These are phyloP conservation scores for Thalassiosira pacifica DNA, from an alignment of 352 stramenopile genomes.

Conservation along the genomic window DNA sequence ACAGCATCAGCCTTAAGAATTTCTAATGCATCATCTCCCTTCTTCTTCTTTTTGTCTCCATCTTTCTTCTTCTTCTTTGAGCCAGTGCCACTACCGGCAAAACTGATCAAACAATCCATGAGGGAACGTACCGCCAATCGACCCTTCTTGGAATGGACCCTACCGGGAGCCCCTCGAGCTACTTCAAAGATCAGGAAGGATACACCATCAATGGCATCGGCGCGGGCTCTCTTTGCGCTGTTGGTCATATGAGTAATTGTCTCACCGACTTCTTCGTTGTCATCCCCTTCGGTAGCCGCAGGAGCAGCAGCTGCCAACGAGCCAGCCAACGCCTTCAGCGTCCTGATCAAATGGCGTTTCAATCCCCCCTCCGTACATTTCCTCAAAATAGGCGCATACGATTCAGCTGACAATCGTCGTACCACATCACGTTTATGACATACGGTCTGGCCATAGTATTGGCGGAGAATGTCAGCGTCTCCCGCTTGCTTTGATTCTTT, in stretches of 20 bases:
- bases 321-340: slow-evolving; percentile 75
- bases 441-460: slow-evolving; percentile 86
- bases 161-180: slow-evolving; percentile 70
- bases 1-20: too few species aligned
- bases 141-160: slow-evolving; percentile 80
- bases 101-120: slow-evolving; percentile 67
- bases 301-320: slow-evolving; percentile 43
- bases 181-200: slow-evolving; percentile 82
- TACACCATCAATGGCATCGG: slow-evolving; percentile 85
- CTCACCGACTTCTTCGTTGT: slow-evolving; percentile 20
- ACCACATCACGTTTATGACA: slow-evolving; percentile 80
- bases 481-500: slow-evolving; percentile 34
- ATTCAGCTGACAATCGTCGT: slow-evolving; percentile 81
- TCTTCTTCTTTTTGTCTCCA: slow-evolving; percentile 31
- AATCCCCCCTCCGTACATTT: slow-evolving; percentile 75
- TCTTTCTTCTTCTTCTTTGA: slow-evolving; percentile 11
- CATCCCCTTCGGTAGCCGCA: slow-evolving; percentile 15
- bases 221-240: slow-evolving; percentile 65
- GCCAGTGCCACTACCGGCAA: neutral
- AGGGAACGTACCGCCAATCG: slow-evolving; percentile 68
- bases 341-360: slow-evolving; percentile 77
- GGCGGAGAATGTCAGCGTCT: slow-evolving; percentile 79
- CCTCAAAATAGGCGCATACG: slow-evolving; percentile 82
- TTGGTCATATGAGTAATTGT: slow-evolving; percentile 26
- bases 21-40: too few species aligned